Percentiles rank a stretch among this genome's conserved stretches.
phyloP scores from a whole-genome alignment of 306 rosid genomes.

The Erythrophleum fordii region DNA sequence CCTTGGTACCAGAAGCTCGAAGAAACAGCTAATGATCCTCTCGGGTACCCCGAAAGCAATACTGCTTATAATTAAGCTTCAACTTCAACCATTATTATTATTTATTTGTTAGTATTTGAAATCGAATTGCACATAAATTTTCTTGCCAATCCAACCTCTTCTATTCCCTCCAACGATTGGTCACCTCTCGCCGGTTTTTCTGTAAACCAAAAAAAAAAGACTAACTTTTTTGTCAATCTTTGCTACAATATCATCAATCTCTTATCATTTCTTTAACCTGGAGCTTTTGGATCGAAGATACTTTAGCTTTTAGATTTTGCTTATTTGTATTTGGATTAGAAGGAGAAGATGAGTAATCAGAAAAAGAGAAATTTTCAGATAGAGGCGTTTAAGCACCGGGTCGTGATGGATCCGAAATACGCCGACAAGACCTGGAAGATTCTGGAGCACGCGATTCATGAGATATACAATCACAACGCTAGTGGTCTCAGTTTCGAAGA shows the following conservation, averaged over 20 bases:
- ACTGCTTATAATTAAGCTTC: not conserved
- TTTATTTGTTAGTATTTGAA: not conserved
- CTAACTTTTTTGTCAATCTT: not conserved
- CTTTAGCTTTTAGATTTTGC: slow-evolving; percentile 1
- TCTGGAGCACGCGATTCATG: slow-evolving; percentile 90
- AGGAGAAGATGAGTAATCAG: slow-evolving; percentile 81
- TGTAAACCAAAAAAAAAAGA: not conserved
- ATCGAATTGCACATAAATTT: not conserved
- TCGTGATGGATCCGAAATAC: slow-evolving; percentile 93
- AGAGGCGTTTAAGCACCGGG: slow-evolving; percentile 94
- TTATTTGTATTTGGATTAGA: slow-evolving; percentile 32
- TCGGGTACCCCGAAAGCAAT: not conserved
- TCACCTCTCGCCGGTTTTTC: not conserved
- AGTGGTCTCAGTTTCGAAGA: slow-evolving; percentile 98
- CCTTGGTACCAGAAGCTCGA: slow-evolving; percentile 2
- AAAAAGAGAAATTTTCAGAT: slow-evolving; percentile 93
- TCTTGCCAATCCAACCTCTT: not conserved
- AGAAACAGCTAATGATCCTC: slow-evolving; percentile 3
- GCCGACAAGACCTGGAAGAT: slow-evolving; percentile 95
- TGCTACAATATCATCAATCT: slow-evolving; percentile 23
- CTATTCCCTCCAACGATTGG: slow-evolving; percentile 1
- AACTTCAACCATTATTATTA: not conserved
- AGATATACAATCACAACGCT: slow-evolving; percentile 94
- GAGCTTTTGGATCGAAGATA: slow-evolving; percentile 20
- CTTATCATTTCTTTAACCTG: not conserved